Percentiles rank a stretch among this genome's conserved stretches.
Evolutionary conservation across 2,329 filamentous ascomycete species (phyloP).

Genomic region (Domatiomyces catenatus): DNA sequence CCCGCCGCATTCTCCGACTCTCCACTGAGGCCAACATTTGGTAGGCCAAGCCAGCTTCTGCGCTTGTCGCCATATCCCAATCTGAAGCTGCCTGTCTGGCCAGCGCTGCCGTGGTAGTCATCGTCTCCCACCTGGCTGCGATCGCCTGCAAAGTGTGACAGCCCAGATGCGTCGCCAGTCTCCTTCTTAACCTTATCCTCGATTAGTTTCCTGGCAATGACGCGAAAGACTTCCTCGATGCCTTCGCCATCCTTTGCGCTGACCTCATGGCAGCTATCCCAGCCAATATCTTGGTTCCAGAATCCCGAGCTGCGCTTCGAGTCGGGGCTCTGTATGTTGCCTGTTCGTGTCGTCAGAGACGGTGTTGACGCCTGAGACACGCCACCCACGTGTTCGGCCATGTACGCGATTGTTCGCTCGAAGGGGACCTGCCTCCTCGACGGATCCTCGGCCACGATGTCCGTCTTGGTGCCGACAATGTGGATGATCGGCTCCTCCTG

Average conservation of each 20-base stretch:
- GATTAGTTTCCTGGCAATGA: constrained; percentile 68
- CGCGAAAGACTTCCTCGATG: constrained; percentile 89
- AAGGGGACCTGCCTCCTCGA: constrained; percentile 70
- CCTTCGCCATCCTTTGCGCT: constrained; percentile 87
- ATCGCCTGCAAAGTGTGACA: constrained; percentile 32
- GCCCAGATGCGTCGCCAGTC: constrained; percentile 34
- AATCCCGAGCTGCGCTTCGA: constrained; percentile 33
- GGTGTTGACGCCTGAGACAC: constrained; percentile 47
- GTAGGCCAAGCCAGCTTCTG: constrained; percentile 50
- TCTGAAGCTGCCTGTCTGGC: constrained; percentile 43
- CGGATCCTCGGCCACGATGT: constrained; percentile 77
- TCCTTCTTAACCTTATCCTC: constrained; percentile 51
- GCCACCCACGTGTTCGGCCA: constrained; percentile 60
- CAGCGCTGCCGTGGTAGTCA: constrained; percentile 18
- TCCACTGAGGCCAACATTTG: constrained; percentile 25
- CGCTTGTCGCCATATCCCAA: constrained; percentile 41
- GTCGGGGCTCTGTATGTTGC: constrained; percentile 23
- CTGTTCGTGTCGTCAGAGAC: constrained; percentile 38
- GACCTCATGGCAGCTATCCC: constrained; percentile 96
- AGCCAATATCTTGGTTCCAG: constrained; percentile 86
- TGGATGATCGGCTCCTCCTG: constrained; percentile 47
- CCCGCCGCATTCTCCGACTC: constrained; percentile 22
- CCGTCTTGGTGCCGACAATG: constrained; percentile 87
- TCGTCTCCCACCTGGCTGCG: constrained; percentile 18
- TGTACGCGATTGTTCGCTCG: constrained; percentile 88